These are phyloP conservation scores for Talaromyces amestolkiae DNA, from an alignment of 2,329 filamentous ascomycete species.

Conservation along the genomic window DNA sequence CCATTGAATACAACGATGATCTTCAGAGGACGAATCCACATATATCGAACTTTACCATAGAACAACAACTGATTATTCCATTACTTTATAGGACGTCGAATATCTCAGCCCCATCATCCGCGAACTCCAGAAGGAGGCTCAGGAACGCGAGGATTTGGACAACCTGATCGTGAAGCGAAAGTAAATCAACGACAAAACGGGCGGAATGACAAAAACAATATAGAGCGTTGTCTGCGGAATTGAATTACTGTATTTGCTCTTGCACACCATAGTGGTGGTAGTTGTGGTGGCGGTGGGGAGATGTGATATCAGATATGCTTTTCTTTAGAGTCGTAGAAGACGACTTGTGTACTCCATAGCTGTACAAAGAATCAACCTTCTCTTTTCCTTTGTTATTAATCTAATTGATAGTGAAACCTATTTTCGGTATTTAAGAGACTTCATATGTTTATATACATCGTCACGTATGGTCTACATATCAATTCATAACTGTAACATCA, in stretches of 20 bases:
- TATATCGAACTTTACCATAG: not conserved
- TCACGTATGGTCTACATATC: not conserved
- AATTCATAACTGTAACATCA: slow-evolving; percentile 58
- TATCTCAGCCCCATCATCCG: slow-evolving; percentile 68
- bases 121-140: slow-evolving; percentile 65
- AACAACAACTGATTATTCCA: not conserved
- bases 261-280: not conserved
- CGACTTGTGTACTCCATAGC: slow-evolving; percentile 36
- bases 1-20: not conserved
- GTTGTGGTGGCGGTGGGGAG: slow-evolving; percentile 21
- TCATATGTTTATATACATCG: not conserved
- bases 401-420: not conserved
- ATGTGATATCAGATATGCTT: slow-evolving; percentile 10
- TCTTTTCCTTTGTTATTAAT: slow-evolving; percentile 23
- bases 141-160: slow-evolving; percentile 68
- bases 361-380: slow-evolving; percentile 42
- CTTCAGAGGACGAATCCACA: not conserved
- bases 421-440: not conserved
- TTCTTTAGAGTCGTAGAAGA: slow-evolving; percentile 8
- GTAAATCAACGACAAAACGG: slow-evolving; percentile 14
- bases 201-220: not conserved
- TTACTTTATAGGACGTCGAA: slow-evolving; percentile 55
- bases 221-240: slow-evolving; percentile 3
- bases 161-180: slow-evolving; percentile 59
- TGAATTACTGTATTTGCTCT: slow-evolving; percentile 12